Base-by-base conservation (phyloP, 805 yeast species). In the Metschnikowia picachoensis region DNA sequence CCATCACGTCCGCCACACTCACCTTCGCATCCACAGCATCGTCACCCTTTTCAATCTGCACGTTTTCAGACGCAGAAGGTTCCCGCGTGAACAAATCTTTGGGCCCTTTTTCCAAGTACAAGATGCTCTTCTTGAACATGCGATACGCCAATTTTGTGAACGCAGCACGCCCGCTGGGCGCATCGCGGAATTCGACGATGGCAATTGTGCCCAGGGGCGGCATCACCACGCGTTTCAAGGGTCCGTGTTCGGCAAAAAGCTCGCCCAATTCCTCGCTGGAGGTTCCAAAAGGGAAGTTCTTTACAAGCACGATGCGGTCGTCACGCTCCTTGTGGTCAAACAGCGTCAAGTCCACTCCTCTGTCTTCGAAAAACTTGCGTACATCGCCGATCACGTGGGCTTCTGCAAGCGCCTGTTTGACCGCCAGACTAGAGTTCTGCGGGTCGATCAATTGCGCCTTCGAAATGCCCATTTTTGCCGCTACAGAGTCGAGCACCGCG, bases 191-290 rank as follows among this genome's bases (percentile, higher is more conserved):
- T 66, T 92, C 97, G 9, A 94, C 83, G 60, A 94, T 86, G 11
- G 98, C 97, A 57, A 94, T 89, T 0, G 97, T 90, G 9, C 97
- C 98, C 6, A 95, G 86, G 6, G 97, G 96, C 13, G 99, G 99
- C 89, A 94, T 87, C 51, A 94, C 67, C 14, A 90, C 73, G 56
- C 96, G 77, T 52, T 80, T 82, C 27, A 94, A 59, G 52, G 85
- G 85, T 44, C 99, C 99, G 65, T 79, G 82, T 33, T 83, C 83
- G 2, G 84, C 66, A 59, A 94, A 94, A 58, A 92, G 61, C 50
- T 88, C 96, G 17, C 89, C 83, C 29, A 94, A 64, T 56, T 94
- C 98, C 48, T 81, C 86, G 14, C 75, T 70, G 0, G 87, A 80
- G 0, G 97, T 91, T 20, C 94, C 96, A 64, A 70, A 87, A 12